Evolutionary conservation across 2,329 filamentous ascomycete species (phyloP), one percentile per base, ranked within the genome.

Genomic region (Aureobasidium pullulans): DNA sequence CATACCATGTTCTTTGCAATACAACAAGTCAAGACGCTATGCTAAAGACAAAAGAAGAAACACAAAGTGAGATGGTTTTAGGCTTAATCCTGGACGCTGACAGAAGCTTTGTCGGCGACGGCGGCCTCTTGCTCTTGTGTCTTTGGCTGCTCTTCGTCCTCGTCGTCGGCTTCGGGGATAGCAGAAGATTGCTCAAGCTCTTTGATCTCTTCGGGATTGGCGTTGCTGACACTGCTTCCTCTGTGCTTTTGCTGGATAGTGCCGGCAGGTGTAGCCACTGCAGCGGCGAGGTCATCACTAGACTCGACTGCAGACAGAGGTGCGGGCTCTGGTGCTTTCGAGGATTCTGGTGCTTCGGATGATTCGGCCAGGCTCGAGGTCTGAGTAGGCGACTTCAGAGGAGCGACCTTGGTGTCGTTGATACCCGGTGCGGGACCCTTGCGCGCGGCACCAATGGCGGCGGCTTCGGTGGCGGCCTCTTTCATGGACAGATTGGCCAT

Each of bases 71-170:
- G 3, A 19, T 31, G 49, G 37, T 11, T 11, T 11, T 13, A 43
- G 29, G 9, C 7, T 47, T 15, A 75, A 56, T 75, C 72, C 58
- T 74, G 67, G 4, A 74, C 73, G 58, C 71, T 73, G 57, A 68
- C 69, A 9, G 67, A 66, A 1, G 72, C 73, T 57, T 67, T 63
- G n/a, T 65, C 66, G 2, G 59, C 64, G 39, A 68, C 65, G 31
- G 65, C 66, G 3, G 66, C 63, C n/a, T 62, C 57, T 52, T 69
- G 65, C 49, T 67, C 62, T 60, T 69, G 65, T 16, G 61, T 62
- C 58, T 58, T 58, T 62, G 53, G 6, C 52, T 60, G 46, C 63
- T 59, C 2, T 64, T 62, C 47, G 16, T 59, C 47, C 53, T 67
- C 64, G 10, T 58, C 61, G 6, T 63, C 64, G 29, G 59, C 71